Evolutionary conservation across 805 yeast species (phyloP), one percentile per base, ranked within the genome.

Genomic region (Nakazawaea populi): DNA sequence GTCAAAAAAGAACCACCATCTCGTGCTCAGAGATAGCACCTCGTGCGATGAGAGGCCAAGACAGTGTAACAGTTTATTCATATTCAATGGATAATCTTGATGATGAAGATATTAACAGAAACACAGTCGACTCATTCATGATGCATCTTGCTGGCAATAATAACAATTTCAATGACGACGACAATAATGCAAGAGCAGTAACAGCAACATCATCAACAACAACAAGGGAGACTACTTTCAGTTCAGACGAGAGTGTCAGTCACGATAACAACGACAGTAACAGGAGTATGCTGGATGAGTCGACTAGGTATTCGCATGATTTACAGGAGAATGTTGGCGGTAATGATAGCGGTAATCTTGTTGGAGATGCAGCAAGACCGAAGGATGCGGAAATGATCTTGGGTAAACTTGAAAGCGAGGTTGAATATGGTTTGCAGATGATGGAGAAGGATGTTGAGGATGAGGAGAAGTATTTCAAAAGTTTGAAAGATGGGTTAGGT

Each of bases 21-120:
- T 56, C 59, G 9, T 62, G 64, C 48, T 53, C 59, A 2, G 62
- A 62, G 31, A 52, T 60, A 32, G 60, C 61, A 1, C 64, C 66
- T 40, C 51, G 59, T 36, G 49, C 57, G 5, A 52, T 58, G 42
- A 52, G 58, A 28, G 42, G 29, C 1, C 43, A 27, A 10, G 35
- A 9, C 35, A 9, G 35, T 32, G 35, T 11, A 8, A 8, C 35
- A 32, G 35, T 11, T 9, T 9, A 32, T 32, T 32, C 11, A 11
- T 32, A 9, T 32, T 4, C 35, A 32, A 32, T 32, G 35, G 35
- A 9, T 8, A 11, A 32, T 32, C 11, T 32, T 4, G 35, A 32
- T 32, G 35, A 32, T 32, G 35, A 11, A 9, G 35, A 32, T 9
- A 32, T 11, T 3, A 9, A 8, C 11, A 32, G 8, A 11, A 32